Evolutionary conservation across 805 yeast genomes (phyloP).

Genomic region (Sugiyamaella boreocaroliniensis): DNA sequence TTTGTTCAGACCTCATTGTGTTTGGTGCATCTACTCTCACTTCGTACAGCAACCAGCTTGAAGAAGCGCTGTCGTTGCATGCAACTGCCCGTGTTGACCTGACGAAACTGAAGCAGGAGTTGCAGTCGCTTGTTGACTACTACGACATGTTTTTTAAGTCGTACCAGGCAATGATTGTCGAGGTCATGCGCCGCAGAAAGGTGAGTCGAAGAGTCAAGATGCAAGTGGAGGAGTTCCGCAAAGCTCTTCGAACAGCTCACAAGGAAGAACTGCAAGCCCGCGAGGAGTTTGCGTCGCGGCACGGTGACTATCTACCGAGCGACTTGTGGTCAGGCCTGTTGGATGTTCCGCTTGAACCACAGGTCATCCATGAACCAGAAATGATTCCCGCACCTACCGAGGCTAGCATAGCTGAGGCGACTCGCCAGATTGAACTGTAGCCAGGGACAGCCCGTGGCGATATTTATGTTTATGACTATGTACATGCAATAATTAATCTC

Average conservation of each 20-base stretch:
- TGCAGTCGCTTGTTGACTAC: conserved; percentile 40
- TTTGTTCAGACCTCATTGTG: conserved; percentile 13
- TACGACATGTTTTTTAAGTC: conserved; percentile 46
- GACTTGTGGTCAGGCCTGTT: conserved; percentile 45
- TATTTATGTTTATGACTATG: conserved; percentile 1
- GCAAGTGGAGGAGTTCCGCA: conserved; percentile 38
- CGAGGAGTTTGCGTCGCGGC: conserved; percentile 37
- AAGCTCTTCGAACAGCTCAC: conserved; percentile 35
- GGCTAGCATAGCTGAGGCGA: conserved; percentile 12
- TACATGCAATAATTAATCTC: conserved; percentile 24
- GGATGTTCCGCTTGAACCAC: conserved; percentile 28
- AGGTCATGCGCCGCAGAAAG: conserved; percentile 44
- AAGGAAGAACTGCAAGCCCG: conserved; percentile 41
- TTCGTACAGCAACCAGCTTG: conserved; percentile 16
- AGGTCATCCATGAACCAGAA: conserved; percentile 16
- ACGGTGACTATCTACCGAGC: conserved; percentile 53
- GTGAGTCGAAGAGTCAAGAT: conserved; percentile 37
- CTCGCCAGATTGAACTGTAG: conserved; percentile 8
- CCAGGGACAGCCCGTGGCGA: background rate
- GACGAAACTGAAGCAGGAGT: conserved; percentile 29
- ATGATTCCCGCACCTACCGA: conserved; percentile 18
- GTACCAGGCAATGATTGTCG: conserved; percentile 47
- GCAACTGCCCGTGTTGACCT: conserved; percentile 24
- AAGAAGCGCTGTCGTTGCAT: conserved; percentile 19
- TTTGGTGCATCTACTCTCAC: conserved; percentile 19